phyloP scores from a whole-genome alignment of 2,329 filamentous ascomycete species.

The Fusarium paranaense region DNA sequence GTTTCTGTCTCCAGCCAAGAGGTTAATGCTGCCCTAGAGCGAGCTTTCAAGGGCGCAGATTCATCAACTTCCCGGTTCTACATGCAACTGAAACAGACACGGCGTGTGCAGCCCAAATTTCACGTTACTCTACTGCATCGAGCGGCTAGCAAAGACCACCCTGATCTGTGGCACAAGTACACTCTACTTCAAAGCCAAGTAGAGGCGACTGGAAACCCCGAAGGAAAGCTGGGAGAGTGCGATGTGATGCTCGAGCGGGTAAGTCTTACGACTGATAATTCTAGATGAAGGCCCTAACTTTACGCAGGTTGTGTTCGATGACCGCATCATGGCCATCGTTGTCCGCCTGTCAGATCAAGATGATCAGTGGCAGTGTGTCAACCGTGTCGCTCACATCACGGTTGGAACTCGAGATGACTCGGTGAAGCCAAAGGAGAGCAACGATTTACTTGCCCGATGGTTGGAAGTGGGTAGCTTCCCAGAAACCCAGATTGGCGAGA shows the following conservation, averaged over 20 bases:
- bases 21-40: conserved; percentile 70
- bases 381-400: conserved; percentile 87
- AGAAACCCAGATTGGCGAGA: conserved; percentile 59
- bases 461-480: conserved; percentile 64
- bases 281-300: conserved; percentile 18
- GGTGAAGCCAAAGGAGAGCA: conserved; percentile 95
- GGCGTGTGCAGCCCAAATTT: conserved; percentile 85
- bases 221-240: conserved; percentile 68
- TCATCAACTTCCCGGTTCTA: conserved; percentile 70
- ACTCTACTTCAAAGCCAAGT: conserved; percentile 65
- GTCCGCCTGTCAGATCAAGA: conserved; percentile 74
- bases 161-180: conserved; percentile 83
- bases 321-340: conserved; percentile 90
- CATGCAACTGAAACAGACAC: conserved; percentile 76
- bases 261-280: conserved; percentile 35
- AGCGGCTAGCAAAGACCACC: conserved; percentile 68
- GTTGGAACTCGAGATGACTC: conserved; percentile 80
- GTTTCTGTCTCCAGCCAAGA: conserved; percentile 58
- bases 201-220: conserved; percentile 47
- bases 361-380: conserved; percentile 75
- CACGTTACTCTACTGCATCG: conserved; percentile 96
- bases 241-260: conserved; percentile 72
- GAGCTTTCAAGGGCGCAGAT: conserved; percentile 70
- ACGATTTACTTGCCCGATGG: conserved; percentile 84
- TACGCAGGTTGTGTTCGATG: conserved; percentile 80